Base-by-base conservation (phyloP, 257 asterid genomes). In the Leonotis leonurus region DNA sequence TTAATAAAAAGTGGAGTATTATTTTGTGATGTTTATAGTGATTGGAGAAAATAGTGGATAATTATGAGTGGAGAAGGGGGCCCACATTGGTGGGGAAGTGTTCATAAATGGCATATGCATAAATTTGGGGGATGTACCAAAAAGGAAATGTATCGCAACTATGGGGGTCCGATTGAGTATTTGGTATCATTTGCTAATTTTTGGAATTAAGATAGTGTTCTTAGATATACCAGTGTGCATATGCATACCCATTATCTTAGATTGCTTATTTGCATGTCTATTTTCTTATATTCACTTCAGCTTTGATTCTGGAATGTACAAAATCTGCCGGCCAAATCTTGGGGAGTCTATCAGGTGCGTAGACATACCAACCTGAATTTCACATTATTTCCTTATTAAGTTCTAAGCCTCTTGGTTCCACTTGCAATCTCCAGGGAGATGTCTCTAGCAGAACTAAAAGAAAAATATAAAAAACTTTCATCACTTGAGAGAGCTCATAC, bases 301-400 rank as follows among this genome's bases (percentile, higher is more conserved):
- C 61, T 75, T 82, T 77, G 81, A 80, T 70, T 77, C 95, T 59
- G 87, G 89, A 71, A 62, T 75, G 80, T 87, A 74, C 84, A 87
- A 87, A 80, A 76, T 93, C 70, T 85, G 49, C 77, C 96, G 99
- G 49, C 99, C 97, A 52, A 81, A 91, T 66, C 78, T 83, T 26
- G 97, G 99, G 75, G 99, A 89, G 75, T 85, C 95, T 60, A 77
- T 92, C 75, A 87, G 99, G 97, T 93, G 33, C 75, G 49, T 55
- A 41, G 58, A 22, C 40, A 29, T 62, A 45, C 49, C 52, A 14
- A 44, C 39, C 48, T 44, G 40, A 58, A 68, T 74, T 64, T 62
- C 36, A 40, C 48, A 49, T 49, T 48, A 66, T 62, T 62, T 35
- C 51, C 44, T 61, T 45, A 50, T 65, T 64, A 32, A 53, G 58